Conservation (phyloP, 2,329 filamentous ascomycete genomes). For the Leptoxyphium fumago region DNA sequence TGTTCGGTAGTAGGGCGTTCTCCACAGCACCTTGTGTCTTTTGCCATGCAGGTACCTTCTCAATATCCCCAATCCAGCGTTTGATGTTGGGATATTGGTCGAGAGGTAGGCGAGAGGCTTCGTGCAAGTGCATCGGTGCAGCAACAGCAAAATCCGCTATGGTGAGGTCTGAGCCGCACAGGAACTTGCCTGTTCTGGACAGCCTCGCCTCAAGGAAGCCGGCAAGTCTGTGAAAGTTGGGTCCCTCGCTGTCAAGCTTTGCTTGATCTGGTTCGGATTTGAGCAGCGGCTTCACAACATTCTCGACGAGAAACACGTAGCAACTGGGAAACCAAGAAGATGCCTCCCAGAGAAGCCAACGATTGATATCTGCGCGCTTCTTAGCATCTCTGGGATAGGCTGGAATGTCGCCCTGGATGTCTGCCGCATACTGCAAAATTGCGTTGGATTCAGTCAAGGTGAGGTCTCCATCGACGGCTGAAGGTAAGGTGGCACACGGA, state of each 20-base stretch:
- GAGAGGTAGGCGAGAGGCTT: conserved; percentile 21
- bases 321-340: conserved; percentile 26
- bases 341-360: conserved; percentile 30
- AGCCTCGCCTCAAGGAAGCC: conserved; percentile 24
- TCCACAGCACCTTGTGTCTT: conserved; percentile 27
- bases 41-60: conserved; percentile 25
- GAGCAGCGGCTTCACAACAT: conserved; percentile 27
- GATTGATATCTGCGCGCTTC: conserved; percentile 24
- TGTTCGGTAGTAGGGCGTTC: conserved; percentile 21
- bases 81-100: conserved; percentile 25
- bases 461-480: conserved; percentile 25
- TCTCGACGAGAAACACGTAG: conserved; percentile 27
- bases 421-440: conserved; percentile 28
- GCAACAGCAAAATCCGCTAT: conserved; percentile 29
- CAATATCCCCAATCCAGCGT: conserved; percentile 25
- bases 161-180: conserved; percentile 10
- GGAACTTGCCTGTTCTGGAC: conserved; percentile 21
- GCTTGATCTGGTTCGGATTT: conserved; percentile 21
- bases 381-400: conserved; percentile 27
- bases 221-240: conserved; percentile 23
- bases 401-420: conserved; percentile 13
- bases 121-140: conserved; percentile 25
- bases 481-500: conserved; percentile 25
- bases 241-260: conserved; percentile 21
- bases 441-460: conserved; percentile 29